Conservation (phyloP, 768 basidiomycete species). For the Russula sp. region DNA sequence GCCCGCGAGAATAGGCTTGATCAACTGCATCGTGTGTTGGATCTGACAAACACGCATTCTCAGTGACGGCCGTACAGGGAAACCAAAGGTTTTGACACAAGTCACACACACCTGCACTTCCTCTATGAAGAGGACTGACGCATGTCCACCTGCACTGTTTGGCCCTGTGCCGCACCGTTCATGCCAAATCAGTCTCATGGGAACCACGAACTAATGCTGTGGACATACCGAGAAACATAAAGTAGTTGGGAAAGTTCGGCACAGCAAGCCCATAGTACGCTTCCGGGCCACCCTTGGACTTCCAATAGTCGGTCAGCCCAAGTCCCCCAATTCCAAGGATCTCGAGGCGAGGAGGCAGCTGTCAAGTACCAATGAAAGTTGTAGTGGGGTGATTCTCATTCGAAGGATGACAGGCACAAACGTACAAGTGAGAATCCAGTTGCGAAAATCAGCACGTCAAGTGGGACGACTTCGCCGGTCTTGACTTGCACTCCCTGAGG, state of each 20-base stretch:
- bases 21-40: conserved; percentile 40
- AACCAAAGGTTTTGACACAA: neutral
- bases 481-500: conserved; percentile 44
- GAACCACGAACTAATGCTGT: neutral
- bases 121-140: conserved; percentile 47
- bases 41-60: conserved; percentile 33
- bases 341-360: conserved; percentile 11
- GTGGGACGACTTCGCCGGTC: conserved; percentile 40
- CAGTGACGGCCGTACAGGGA: neutral
- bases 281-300: conserved; percentile 40
- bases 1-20: conserved; percentile 45
- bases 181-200: neutral
- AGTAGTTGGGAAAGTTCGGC: conserved; percentile 21
- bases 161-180: conserved; percentile 27
- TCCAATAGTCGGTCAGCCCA: conserved; percentile 40
- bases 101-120: conserved; percentile 42
- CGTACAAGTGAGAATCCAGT: conserved; percentile 48
- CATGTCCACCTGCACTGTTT: conserved; percentile 51
- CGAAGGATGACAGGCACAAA: neutral
- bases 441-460: conserved; percentile 52
- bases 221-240: conserved; percentile 18
- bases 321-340: conserved; percentile 38
- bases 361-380: neutral
- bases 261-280: conserved; percentile 41
- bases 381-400: neutral